Percentiles rank a stretch among this genome's conserved stretches.
These are phyloP conservation scores for Penium margaritaceum DNA, from an alignment of 139 green algal species.

Conservation along the genomic window DNA sequence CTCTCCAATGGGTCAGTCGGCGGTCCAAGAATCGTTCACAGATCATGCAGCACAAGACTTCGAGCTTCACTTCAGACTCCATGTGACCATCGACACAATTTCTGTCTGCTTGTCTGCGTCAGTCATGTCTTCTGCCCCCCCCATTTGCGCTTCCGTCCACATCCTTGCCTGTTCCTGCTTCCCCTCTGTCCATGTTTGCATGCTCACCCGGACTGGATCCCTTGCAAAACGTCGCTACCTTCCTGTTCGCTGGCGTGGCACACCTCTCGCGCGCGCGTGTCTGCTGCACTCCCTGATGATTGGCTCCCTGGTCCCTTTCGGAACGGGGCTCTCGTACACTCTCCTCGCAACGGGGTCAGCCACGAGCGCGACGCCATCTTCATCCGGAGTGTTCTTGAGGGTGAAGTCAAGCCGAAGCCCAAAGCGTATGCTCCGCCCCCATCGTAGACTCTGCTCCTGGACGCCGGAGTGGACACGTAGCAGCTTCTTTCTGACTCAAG, in stretches of 20 bases:
- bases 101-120: not conserved
- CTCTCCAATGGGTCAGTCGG: no score
- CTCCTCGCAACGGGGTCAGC: not conserved
- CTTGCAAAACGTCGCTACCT: not conserved
- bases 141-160: not conserved
- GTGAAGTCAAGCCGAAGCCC: slow-evolving; percentile 69
- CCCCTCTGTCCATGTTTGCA: not conserved
- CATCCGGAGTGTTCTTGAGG: slow-evolving; percentile 60
- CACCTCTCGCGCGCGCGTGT: not conserved
- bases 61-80: no score
- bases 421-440: no score
- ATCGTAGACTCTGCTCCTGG: no score
- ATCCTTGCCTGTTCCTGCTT: not conserved
- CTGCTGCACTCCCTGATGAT: not conserved
- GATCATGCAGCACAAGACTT: no score
- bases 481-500: no score
- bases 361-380: slow-evolving; percentile 61
- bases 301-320: not conserved
- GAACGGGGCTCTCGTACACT: not conserved
- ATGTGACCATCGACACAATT: not conserved
- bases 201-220: not conserved
- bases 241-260: not conserved
- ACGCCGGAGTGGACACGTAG: no score
- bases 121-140: not conserved
- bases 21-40: no score